Conservation (phyloP, 2,329 filamentous ascomycete species). For the Calcarisporium arbuscula region DNA sequence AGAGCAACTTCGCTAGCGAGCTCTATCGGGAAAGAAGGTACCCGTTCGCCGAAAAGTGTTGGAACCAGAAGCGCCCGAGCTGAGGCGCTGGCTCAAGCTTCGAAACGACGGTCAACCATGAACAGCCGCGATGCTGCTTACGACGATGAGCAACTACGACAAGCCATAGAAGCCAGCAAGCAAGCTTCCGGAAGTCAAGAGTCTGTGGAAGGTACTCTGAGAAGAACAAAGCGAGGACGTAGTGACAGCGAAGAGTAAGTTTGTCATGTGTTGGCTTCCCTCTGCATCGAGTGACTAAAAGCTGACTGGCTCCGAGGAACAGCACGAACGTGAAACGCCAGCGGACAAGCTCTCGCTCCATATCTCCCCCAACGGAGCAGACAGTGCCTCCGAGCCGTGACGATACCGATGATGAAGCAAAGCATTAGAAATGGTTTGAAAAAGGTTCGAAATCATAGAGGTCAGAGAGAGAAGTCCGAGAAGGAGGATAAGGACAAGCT, state of each 20-base stretch:
- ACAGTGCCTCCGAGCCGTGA: slow-evolving; percentile 46
- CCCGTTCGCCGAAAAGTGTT: slow-evolving; percentile 46
- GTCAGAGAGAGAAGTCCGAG: slow-evolving; percentile 56
- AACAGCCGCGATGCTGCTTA: slow-evolving; percentile 94
- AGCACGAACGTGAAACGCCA: slow-evolving; percentile 70
- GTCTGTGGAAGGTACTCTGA: slow-evolving; percentile 44
- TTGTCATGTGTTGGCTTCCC: slow-evolving; percentile 9
- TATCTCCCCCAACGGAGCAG: slow-evolving; percentile 44
- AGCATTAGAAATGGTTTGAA: slow-evolving; percentile 47
- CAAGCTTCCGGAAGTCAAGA: slow-evolving; percentile 59
- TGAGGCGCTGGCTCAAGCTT: slow-evolving; percentile 46
- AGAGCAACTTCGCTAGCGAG: slow-evolving; percentile 54
- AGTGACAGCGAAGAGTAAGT: slow-evolving; percentile 94
- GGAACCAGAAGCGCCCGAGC: slow-evolving; percentile 51
- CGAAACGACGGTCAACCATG: slow-evolving; percentile 92
- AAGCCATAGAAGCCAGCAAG: slow-evolving; percentile 93
- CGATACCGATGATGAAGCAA: slow-evolving; percentile 67
- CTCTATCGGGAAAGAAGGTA: slow-evolving; percentile 59
- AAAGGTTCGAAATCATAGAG: slow-evolving; percentile 54
- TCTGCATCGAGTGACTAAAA: slow-evolving; percentile 18
- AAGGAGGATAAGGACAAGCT: slow-evolving; percentile 70
- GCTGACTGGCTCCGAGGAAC: slow-evolving; percentile 46
- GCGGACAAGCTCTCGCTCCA: slow-evolving; percentile 72
- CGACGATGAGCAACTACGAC: slow-evolving; percentile 82
- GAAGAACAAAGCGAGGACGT: slow-evolving; percentile 73